phyloP scores from a whole-genome alignment of 2,329 filamentous ascomycete species.

The Ophiostoma australiae region DNA sequence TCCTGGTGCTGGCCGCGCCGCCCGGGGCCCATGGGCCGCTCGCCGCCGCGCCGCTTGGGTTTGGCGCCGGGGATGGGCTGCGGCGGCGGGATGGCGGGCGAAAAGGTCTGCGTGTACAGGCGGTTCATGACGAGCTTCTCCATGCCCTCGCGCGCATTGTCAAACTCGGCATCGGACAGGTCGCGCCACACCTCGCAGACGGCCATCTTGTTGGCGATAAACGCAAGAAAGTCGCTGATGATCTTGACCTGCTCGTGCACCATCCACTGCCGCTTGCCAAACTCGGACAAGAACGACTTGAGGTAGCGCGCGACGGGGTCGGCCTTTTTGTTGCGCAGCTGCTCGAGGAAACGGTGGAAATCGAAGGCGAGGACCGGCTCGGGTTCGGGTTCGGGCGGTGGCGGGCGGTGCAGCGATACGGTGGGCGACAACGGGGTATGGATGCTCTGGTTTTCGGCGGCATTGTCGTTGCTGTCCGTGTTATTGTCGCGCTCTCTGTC shows the following conservation, averaged over 20 bases:
- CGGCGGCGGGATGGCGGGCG: conserved; percentile 80
- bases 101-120: conserved; percentile 92
- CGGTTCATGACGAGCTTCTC: conserved; percentile 99
- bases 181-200: conserved; percentile 95
- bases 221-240: conserved; percentile 90
- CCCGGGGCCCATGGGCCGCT: conserved; percentile 70
- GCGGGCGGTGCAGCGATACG: conserved; percentile 54
- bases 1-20: conserved; percentile 93
- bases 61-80: conserved; percentile 66
- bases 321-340: conserved; percentile 92
- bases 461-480: conserved; percentile 17
- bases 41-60: conserved; percentile 62
- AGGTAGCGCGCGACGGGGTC: conserved; percentile 95
- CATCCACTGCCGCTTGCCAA: conserved; percentile 98
- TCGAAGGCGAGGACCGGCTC: conserved; percentile 89
- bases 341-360: conserved; percentile 94
- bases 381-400: conserved; percentile 67
- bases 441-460: conserved; percentile 10
- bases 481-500: conserved; percentile 32
- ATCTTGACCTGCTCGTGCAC: conserved; percentile 99
- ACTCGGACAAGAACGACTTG: conserved; percentile 89
- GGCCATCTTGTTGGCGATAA: conserved; percentile 98
- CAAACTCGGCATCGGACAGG: conserved; percentile 93
- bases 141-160: conserved; percentile 98
- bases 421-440: conserved; percentile 43